Base-by-base conservation (phyloP, 2,329 filamentous ascomycete genomes). In the Diaporthe velutina region DNA sequence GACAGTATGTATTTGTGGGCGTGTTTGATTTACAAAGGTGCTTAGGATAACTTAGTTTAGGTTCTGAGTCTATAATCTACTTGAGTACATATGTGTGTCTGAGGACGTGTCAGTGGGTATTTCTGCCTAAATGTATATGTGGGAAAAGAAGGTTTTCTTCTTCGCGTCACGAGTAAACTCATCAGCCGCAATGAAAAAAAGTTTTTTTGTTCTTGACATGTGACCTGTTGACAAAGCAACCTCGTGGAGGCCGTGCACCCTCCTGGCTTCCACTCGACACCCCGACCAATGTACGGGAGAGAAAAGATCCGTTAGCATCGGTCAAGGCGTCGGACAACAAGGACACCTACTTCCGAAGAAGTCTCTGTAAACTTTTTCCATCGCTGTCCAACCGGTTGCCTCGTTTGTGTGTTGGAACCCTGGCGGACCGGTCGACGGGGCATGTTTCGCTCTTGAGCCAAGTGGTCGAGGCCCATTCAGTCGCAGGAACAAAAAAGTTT, bases 161-260 rank as follows among this genome's bases (percentile, higher is more conserved):
- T 25, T 67, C 61, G 13, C 45, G 61, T 50, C 42, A 67, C 28
- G 45, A 67, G 61, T 67, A 9, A 67, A 67, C 61, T 50, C 45
- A 67, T 67, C 42, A 67, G 3, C 61, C 42, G 45, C 30, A 50
- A 67, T 10, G 61, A 50, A 67, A 66, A 66, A 61, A 67, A 52
- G 22, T 48, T 17, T 25, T 17, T 35, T 6, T 30, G 1, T 52
- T 22, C 22, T 28, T 38, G 64, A 40, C 45, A 33, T 40, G 64
- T 66, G n/a, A n/a, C n/a, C n/a, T n/a, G n/a, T 54, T 54, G 45
- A 38, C 64, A 68, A 54, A 68, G 45, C 64, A 68, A 22, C 48
- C n/a, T 52, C 40, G 45, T 54, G 64, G 48, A 30, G 33, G 48
- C n/a, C 30, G 4, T 25, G 33, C 30, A 15, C 45, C 64, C 33